phyloP scores from a whole-genome alignment of 352 stramenopile species.

The Phytophthora vignae region DNA sequence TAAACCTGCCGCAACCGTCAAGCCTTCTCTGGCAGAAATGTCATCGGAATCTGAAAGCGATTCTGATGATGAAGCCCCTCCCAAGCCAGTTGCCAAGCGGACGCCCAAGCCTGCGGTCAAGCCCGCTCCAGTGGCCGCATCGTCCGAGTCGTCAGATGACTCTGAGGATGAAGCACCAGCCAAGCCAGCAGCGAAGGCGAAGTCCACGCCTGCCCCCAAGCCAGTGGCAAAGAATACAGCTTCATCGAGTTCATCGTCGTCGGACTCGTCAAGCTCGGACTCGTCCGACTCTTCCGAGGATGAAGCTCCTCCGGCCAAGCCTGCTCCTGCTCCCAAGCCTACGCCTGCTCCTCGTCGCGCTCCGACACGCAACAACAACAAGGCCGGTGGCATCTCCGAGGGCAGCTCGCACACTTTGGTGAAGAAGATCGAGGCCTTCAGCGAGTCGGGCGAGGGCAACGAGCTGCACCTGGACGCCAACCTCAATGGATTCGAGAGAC shows the following conservation, averaged over 20 bases:
- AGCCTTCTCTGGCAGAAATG: slow-evolving; percentile 25
- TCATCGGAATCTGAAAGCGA: slow-evolving; percentile 35
- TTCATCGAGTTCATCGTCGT: slow-evolving; percentile 17
- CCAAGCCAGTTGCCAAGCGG: slow-evolving; percentile 17
- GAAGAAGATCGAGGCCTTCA: slow-evolving; percentile 83
- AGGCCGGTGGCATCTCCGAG: slow-evolving; percentile 57
- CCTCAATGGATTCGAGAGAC: slow-evolving; percentile 84
- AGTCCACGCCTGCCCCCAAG: slow-evolving; percentile 2
- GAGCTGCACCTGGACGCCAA: slow-evolving; percentile 76
- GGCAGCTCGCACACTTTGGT: slow-evolving; percentile 83
- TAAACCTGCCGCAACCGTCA: slow-evolving; percentile 16
- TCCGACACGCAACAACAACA: slow-evolving; percentile 23
- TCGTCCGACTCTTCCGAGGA: slow-evolving; percentile 33
- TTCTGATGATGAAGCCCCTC: slow-evolving; percentile 22
- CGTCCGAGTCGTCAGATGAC: slow-evolving; percentile 21
- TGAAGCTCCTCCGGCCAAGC: slow-evolving; percentile 20
- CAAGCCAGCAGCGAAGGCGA: slow-evolving; percentile 13
- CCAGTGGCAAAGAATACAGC: slow-evolving; percentile 6
- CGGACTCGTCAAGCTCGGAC: slow-evolving; percentile 25
- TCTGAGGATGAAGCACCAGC: slow-evolving; percentile 21
- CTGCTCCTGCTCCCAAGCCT: slow-evolving; percentile 6
- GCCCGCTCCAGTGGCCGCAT: background rate
- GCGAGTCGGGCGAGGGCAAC: slow-evolving; percentile 49
- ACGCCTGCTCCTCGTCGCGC: slow-evolving; percentile 16
- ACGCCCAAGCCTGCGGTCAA: slow-evolving; percentile 24